Evolutionary conservation across 1,284 basidiomycete genomes (phyloP).

Genomic region (Hemileia vastatrix): DNA sequence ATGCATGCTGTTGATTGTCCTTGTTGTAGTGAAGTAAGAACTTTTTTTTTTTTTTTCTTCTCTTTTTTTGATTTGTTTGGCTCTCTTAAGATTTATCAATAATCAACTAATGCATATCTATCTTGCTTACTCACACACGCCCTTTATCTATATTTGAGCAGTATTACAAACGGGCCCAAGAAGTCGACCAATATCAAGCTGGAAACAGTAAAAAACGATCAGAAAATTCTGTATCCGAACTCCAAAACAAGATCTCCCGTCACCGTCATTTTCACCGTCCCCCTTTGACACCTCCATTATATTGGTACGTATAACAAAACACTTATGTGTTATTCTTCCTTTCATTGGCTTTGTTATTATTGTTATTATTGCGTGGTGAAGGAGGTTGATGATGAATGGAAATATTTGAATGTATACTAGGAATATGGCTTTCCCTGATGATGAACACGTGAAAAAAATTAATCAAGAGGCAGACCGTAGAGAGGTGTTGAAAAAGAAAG

Average conservation of each 20-base stretch:
- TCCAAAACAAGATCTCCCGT: slow-evolving; percentile 65
- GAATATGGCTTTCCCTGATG: slow-evolving; percentile 74
- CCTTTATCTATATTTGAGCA: slow-evolving; percentile 17
- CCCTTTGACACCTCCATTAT: slow-evolving; percentile 13
- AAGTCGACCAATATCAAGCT: slow-evolving; percentile 24
- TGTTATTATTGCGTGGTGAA: neutral
- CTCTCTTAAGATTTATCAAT: too few relatives aligned
- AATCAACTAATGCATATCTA: too few relatives aligned
- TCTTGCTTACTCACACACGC: too few relatives aligned
- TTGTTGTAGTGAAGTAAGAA: slow-evolving; percentile 65
- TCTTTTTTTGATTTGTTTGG: slow-evolving; percentile 56
- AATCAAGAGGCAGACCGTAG: slow-evolving; percentile 62
- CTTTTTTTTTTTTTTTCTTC: neutral
- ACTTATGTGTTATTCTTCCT: neutral
- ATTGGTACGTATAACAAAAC: slow-evolving; percentile 2
- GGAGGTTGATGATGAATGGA: slow-evolving; percentile 58
- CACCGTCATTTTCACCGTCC: slow-evolving; percentile 50
- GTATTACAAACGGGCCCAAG: slow-evolving; percentile 26
- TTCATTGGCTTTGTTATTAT: neutral
- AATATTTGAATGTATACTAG: slow-evolving; percentile 30
- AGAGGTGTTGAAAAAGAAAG: slow-evolving; percentile 55
- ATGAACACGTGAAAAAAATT: slow-evolving; percentile 64
- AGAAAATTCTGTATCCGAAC: slow-evolving; percentile 43
- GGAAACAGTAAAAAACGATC: neutral
- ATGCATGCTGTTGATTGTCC: slow-evolving; percentile 73